Conservation (phyloP, 768 basidiomycete species). For the Boletellus sp. region DNA sequence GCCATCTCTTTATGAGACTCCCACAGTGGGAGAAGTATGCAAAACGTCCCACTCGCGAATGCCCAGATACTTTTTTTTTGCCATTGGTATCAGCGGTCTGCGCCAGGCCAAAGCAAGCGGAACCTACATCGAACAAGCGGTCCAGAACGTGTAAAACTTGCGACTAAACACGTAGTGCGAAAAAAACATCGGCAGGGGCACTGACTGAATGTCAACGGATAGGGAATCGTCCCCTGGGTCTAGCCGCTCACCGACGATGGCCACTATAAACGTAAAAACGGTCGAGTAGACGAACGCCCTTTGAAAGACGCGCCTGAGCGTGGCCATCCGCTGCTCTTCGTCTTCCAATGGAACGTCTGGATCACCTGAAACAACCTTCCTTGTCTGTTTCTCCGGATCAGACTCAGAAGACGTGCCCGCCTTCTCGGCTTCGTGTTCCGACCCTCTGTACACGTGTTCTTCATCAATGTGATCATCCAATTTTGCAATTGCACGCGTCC, state of each 20-base stretch:
- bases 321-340: slow-evolving; percentile 10
- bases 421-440: neutral
- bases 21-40: slow-evolving; percentile 36
- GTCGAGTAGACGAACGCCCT: slow-evolving; percentile 34
- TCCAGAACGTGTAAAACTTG: slow-evolving; percentile 38
- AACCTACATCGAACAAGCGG: slow-evolving; percentile 36
- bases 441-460: neutral
- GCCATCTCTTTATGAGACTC: slow-evolving; percentile 35
- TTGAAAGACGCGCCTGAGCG: slow-evolving; percentile 30
- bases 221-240: neutral
- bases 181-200: slow-evolving; percentile 40
- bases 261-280: slow-evolving; percentile 31
- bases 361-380: neutral
- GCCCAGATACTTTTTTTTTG: slow-evolving; percentile 32
- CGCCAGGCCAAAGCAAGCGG: neutral
- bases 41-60: slow-evolving; percentile 35
- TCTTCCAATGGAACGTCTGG: neutral
- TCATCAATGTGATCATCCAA: slow-evolving; percentile 18
- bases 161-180: slow-evolving; percentile 35
- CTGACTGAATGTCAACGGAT: slow-evolving; percentile 14
- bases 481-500: slow-evolving; percentile 33
- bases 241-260: slow-evolving; percentile 29
- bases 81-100: neutral
- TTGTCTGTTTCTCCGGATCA: slow-evolving; percentile 16
- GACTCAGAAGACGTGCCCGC: slow-evolving; percentile 1